These are phyloP conservation scores for Solanum pinnatisectum DNA, from an alignment of 257 asterid genomes.

Conservation along the genomic window DNA sequence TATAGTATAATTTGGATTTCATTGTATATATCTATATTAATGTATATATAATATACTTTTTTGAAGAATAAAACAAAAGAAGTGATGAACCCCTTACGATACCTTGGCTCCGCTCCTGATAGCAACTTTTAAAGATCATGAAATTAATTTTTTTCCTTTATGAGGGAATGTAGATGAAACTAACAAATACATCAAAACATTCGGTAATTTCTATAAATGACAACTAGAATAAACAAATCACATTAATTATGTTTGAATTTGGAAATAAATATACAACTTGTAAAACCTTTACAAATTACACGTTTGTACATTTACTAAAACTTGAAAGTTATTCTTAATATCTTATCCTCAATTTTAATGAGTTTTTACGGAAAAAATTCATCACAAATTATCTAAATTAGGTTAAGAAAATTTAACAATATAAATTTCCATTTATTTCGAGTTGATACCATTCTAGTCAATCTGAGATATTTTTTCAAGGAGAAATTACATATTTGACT, in stretches of 20 bases:
- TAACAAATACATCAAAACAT: neutral
- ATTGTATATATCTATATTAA: too few relatives aligned
- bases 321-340: neutral
- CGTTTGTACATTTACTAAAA: neutral
- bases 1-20: too few relatives aligned
- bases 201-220: neutral
- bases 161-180: neutral
- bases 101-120: neutral
- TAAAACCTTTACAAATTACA: neutral
- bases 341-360: neutral
- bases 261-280: neutral
- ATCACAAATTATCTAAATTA: neutral
- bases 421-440: neutral
- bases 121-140: neutral
- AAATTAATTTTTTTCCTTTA: neutral
- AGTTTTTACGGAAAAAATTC: neutral
- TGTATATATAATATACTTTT: neutral
- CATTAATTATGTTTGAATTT: neutral
- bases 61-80: too few relatives aligned
- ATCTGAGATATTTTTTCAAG: neutral
- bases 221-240: neutral
- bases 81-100: too few relatives aligned
- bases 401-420: neutral
- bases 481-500: neutral
- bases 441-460: neutral